Base-by-base conservation (phyloP, 1,284 basidiomycete species). In the Tilletia horrida region DNA sequence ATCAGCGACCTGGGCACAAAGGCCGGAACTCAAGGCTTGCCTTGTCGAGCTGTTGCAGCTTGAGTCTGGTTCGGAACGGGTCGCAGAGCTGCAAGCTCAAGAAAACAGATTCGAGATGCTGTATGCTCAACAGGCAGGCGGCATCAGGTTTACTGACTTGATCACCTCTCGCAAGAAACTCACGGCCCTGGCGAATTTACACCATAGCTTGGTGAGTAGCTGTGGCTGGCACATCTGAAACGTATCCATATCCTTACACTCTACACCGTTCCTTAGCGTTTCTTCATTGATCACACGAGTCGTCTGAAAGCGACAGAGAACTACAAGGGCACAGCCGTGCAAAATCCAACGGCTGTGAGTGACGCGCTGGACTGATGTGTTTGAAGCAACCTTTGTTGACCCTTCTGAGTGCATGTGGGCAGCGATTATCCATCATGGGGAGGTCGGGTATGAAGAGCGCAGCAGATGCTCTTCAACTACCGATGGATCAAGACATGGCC, bases 151-250 rank as follows among this genome's bases (percentile, higher is more conserved):
- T 23, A 66, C 69, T 35, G 79, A 95, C 71, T 85, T 97, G n/a
- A 87, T 95, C 63, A 84, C 86, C 16, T 91, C 91, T 0, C 84
- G 86, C 42, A 88, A 91, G 71, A 91, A 90, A 78, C 83, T 97
- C 23, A 85, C 89, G 67, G 88, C 89, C 0, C 83, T 97, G 48
- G 90, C 91, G 11, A 88, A 88, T 73, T 83, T 98, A 45, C 90
- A 95, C 79, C 89, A 88, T 76, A 96, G 91, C 80, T 86, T 80
- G 27, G 73, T 62, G 31, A 48, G 64, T 64, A 1, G 18, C 18
- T 2, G 23, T n/a, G 11, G 18, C 35, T 40, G 18, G 47, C 47
- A 16, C 43, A 48, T 48, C 7, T 23, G 18, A 4, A 18, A 48
- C n/a, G n/a, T n/a, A n/a, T n/a, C n/a, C n/a, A 18, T 16, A 48